Evolutionary conservation across 2,329 filamentous ascomycete genomes (phyloP), one percentile per base, ranked within the genome.

Genomic region (Paramyrothecium sp.): DNA sequence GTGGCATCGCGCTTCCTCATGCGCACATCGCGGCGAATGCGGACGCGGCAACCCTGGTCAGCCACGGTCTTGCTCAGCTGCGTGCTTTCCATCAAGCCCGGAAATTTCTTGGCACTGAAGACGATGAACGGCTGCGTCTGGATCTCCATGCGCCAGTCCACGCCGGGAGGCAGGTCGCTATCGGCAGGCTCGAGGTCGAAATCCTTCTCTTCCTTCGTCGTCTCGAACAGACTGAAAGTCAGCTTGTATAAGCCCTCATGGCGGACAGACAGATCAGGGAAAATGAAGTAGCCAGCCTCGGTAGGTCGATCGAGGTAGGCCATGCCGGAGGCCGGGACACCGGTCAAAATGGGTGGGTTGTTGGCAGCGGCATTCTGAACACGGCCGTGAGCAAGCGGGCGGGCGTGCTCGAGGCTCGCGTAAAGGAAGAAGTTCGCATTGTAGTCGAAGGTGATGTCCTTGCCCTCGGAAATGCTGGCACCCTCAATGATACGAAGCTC

Each of bases 371-470:
- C 82, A 13, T 82, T 81, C 65, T 87, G 85, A 50, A 91, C 86
- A 63, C 92, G 89, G 53, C 90, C 90, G 58, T 92, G 89, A 19
- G 92, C 92, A 58, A 97, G 89, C 30, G 87, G 85, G 41, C 93
- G 90, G 26, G 92, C 90, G 65, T 91, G 88, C 70, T 97, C 92
- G 58, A 99, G 82, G 7, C 92, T 97, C 54, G 93, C 91, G 68
- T 92, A 98, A 46, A 98, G 87, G 77, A 99, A 98, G 83, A 98
- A 98, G 75, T 96, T 97, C 70, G 93, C 93, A 70, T 96, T 94
- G 79, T 97, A 96, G 58, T 87, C 84, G 68, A 96, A 96, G 2
- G 95, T 98, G 67, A 92, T 85, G 60, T 92, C 89, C 69, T 82
- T 81, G 56, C 83, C 83, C 54, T 80, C 75, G 52, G 84, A 81